These are phyloP conservation scores for Besnoitia besnoiti DNA, from an alignment of 169 alveolate species.

Conservation along the genomic window DNA sequence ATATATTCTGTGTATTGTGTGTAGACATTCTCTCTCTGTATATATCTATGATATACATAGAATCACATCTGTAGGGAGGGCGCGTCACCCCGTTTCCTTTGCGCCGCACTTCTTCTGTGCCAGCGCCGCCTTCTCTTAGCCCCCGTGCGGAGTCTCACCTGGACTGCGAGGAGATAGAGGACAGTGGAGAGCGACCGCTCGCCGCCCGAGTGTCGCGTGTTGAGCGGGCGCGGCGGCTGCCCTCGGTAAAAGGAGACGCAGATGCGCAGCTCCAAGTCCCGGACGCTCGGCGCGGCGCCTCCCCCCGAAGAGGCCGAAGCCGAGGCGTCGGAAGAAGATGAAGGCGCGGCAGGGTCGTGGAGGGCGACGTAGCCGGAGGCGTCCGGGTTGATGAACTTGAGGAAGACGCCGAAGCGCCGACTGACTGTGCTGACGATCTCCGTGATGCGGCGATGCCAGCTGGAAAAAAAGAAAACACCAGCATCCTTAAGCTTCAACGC, in stretches of 20 bases:
- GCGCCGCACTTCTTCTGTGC: no score
- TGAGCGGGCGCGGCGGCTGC: slow-evolving; percentile 11
- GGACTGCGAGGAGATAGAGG: slow-evolving; percentile 37
- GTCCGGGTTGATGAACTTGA: background rate
- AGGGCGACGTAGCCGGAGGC: slow-evolving; percentile 17
- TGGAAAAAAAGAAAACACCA: background rate
- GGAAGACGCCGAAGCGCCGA: background rate
- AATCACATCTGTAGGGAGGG: no score
- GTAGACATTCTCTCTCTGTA: no score
- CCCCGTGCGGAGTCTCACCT: background rate
- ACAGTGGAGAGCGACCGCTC: slow-evolving; percentile 40
- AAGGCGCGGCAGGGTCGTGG: slow-evolving; percentile 2
- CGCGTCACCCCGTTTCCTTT: no score
- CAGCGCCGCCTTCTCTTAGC: background rate
- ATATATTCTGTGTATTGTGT: no score
- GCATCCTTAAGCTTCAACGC: no score
- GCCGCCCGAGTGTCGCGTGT: slow-evolving; percentile 25
- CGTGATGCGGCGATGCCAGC: slow-evolving; percentile 1
- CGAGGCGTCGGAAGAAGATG: slow-evolving; percentile 7
- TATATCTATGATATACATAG: no score
- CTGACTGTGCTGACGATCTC: background rate
- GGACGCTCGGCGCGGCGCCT: background rate
- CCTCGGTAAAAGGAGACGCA: slow-evolving; percentile 6
- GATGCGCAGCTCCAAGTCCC: background rate
- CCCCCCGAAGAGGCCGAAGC: background rate